Evolutionary conservation across 306 rosid genomes (phyloP).

Genomic region (Sindora glabra): DNA sequence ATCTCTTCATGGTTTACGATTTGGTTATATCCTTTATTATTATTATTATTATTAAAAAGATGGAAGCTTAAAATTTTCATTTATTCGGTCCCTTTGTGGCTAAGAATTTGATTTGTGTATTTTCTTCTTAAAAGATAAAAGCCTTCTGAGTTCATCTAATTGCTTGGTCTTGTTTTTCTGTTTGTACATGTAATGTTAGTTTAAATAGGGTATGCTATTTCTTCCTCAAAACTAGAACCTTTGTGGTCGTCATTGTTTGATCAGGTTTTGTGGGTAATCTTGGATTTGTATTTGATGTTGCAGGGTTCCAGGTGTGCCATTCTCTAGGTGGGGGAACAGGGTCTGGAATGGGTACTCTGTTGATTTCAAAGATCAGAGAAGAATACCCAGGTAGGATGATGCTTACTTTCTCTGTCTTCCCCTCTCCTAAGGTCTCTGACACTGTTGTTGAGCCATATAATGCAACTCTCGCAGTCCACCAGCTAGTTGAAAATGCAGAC

Average conservation of each 20-base stretch:
- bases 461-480: conserved; percentile 61
- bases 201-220: too few relatives aligned
- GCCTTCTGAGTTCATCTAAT: too few relatives aligned
- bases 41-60: too few relatives aligned
- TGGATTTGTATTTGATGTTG: neutral
- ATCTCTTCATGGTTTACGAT: too few relatives aligned
- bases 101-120: too few relatives aligned
- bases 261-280: neutral
- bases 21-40: too few relatives aligned
- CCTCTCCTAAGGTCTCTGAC: conserved; percentile 50
- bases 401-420: conserved; percentile 67
- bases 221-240: too few relatives aligned
- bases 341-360: conserved; percentile 63
- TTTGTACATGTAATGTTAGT: too few relatives aligned
- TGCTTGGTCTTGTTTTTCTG: too few relatives aligned
- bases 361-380: conserved; percentile 65
- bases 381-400: conserved; percentile 68
- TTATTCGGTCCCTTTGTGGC: too few relatives aligned
- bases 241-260: neutral
- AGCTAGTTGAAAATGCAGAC: conserved; percentile 61
- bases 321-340: conserved; percentile 73
- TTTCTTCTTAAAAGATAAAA: too few relatives aligned
- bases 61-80: too few relatives aligned
- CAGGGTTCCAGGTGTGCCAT: conserved; percentile 70
- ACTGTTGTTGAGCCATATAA: conserved; percentile 69